Evolutionary conservation across 2,329 filamentous ascomycete genomes (phyloP).

Genomic region (Aspergillus pseudoglaucus): DNA sequence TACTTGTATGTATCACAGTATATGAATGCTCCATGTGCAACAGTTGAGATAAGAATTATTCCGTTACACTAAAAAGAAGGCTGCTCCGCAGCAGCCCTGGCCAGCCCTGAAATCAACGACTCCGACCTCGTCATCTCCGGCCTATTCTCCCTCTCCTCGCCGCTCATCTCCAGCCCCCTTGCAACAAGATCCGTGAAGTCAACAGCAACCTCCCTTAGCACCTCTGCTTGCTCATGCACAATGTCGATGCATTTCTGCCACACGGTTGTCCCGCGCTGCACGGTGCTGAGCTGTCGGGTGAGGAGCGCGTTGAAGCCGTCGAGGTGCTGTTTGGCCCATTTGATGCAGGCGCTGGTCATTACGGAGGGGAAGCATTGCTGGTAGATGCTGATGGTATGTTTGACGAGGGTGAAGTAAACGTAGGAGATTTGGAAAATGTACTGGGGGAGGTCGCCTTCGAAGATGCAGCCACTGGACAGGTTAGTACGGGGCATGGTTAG

Average conservation of each 20-base stretch:
- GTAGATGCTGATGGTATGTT: conserved; percentile 86
- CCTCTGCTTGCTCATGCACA: conserved; percentile 70
- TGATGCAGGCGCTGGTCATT: conserved; percentile 91
- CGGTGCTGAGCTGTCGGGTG: conserved; percentile 76
- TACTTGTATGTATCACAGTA: too few relatives aligned
- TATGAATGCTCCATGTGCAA: too few relatives aligned
- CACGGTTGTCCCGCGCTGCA: conserved; percentile 65
- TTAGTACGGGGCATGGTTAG: too few relatives aligned
- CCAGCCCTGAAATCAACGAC: conserved; percentile 2
- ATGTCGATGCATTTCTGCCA: conserved; percentile 80
- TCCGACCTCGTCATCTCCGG: conserved; percentile 21
- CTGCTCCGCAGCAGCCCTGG: not conserved
- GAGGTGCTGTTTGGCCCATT: conserved; percentile 95
- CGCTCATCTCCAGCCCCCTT: conserved; percentile 36
- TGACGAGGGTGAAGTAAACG: conserved; percentile 90
- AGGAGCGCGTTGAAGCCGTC: conserved; percentile 84
- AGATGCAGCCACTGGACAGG: conserved; percentile 70
- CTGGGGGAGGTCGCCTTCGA: conserved; percentile 83
- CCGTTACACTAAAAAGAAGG: not conserved
- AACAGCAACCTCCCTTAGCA: conserved; percentile 77
- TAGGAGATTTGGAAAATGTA: conserved; percentile 96
- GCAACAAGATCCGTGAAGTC: conserved; percentile 83
- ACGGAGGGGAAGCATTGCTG: conserved; percentile 76
- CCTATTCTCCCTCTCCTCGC: conserved; percentile 11
- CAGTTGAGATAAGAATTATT: too few relatives aligned